A percentile compares a stretch with the other conserved stretches of the same genome.
These are phyloP conservation scores for Penicillium paxilli DNA, from an alignment of 495 filamentous ascomycete genomes.

Conservation along the genomic window DNA sequence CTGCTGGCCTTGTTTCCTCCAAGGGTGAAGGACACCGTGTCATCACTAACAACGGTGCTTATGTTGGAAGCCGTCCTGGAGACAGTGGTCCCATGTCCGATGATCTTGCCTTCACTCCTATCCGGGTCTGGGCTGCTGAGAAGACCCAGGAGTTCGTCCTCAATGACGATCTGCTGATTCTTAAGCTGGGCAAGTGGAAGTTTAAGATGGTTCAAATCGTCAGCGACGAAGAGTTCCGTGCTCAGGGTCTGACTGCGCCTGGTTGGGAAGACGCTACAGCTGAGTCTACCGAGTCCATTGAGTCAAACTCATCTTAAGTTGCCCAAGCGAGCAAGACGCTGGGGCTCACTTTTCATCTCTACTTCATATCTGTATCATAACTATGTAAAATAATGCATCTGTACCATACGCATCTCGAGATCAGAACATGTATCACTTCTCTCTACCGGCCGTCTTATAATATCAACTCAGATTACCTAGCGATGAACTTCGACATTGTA, in stretches of 20 bases:
- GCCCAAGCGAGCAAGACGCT: slow-evolving; percentile 2
- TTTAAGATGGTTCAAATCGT: slow-evolving; percentile 71
- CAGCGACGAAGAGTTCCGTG: slow-evolving; percentile 65
- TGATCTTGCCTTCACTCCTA: slow-evolving; percentile 60
- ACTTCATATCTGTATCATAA: slow-evolving; percentile 16
- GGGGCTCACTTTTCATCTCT: slow-evolving; percentile 9
- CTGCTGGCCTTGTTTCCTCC: slow-evolving; percentile 66
- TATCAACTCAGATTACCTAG: no score
- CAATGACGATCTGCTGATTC: slow-evolving; percentile 61
- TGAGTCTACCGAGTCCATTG: slow-evolving; percentile 2
- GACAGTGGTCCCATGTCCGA: slow-evolving; percentile 54
- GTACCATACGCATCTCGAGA: no score
- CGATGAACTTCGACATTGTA: no score
- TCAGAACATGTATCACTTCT: no score
- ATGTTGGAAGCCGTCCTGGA: slow-evolving; percentile 63
- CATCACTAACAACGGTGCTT: slow-evolving; percentile 56
- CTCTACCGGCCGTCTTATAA: no score
- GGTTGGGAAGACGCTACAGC: slow-evolving; percentile 34
- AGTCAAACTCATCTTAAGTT: slow-evolving; percentile 2
- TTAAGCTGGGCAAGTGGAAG: slow-evolving; percentile 81
- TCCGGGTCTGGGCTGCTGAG: slow-evolving; percentile 55
- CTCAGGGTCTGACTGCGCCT: slow-evolving; percentile 41
- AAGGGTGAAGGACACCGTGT: slow-evolving; percentile 67
- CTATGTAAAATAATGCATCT: slow-evolving; percentile 15
- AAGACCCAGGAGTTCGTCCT: slow-evolving; percentile 64